Percentiles rank a stretch among this genome's conserved stretches.
Conservation (phyloP, 371 early-diverging fungal species). For the Blastocladiella emersonii region DNA sequence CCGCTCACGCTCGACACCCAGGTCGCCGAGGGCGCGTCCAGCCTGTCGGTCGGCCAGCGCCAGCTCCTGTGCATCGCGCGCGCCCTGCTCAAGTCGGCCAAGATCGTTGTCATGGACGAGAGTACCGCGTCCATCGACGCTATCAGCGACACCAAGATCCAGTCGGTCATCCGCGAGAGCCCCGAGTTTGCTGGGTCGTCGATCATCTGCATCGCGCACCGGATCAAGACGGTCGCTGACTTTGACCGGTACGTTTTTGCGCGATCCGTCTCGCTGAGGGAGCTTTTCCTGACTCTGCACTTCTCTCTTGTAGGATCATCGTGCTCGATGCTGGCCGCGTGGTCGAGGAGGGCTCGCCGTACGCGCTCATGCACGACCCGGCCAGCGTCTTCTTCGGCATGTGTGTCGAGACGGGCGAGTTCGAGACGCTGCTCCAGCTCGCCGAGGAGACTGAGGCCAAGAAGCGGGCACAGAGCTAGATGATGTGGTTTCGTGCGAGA, state of each 20-base stretch:
- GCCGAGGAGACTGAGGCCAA: constrained; percentile 9
- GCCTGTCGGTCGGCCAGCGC: constrained; percentile 32
- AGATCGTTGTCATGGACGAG: constrained; percentile 25
- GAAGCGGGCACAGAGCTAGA: no score
- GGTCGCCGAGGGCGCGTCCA: constrained; percentile 11
- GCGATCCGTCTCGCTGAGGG: not conserved
- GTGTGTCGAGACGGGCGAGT: constrained; percentile 30
- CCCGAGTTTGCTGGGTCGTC: constrained; percentile 74
- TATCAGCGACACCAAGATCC: constrained; percentile 52
- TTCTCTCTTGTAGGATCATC: constrained; percentile 13
- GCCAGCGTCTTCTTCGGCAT: constrained; percentile 17
- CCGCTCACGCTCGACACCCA: not conserved
- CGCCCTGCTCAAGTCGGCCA: constrained; percentile 24
- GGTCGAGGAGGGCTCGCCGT: constrained; percentile 23
- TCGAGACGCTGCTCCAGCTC: constrained; percentile 15
- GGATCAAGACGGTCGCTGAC: constrained; percentile 19
- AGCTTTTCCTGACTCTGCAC: constrained; percentile 4
- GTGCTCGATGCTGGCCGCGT: constrained; percentile 25
- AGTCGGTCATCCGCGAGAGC: constrained; percentile 70
- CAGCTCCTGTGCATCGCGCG: constrained; percentile 43
- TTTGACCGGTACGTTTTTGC: not conserved
- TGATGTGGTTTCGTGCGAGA: no score
- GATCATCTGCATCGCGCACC: constrained; percentile 84
- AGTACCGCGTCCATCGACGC: constrained; percentile 1
- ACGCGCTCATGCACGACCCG: constrained; percentile 14